Evolutionary conservation across 257 asterid genomes (phyloP).

Genomic region (Paraleonurus japonicus): DNA sequence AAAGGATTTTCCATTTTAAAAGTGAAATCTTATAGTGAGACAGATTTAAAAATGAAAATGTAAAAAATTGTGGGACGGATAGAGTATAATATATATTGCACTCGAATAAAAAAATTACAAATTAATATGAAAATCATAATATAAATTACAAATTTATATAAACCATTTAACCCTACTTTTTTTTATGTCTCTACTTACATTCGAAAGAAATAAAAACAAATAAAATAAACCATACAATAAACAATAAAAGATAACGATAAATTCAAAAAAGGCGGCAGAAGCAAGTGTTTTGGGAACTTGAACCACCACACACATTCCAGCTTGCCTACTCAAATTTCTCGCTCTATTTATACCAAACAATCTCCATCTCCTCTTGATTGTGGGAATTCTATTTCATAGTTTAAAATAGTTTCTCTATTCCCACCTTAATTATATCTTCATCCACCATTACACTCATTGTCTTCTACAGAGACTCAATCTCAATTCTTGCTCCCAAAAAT

Average conservation of each 20-base stretch:
- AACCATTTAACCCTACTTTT: too few species aligned
- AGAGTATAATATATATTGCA: too few species aligned
- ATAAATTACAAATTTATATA: too few species aligned
- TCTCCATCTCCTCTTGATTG: slow-evolving; percentile 27
- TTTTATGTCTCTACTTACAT: not conserved
- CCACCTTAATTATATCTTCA: slow-evolving; percentile 15
- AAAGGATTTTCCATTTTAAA: too few species aligned
- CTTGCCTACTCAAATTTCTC: not conserved
- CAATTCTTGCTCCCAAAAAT: slow-evolving; percentile 26
- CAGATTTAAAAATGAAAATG: too few species aligned
- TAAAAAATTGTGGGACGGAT: too few species aligned
- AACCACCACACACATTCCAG: slow-evolving; percentile 20
- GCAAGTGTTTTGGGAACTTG: slow-evolving; percentile 57
- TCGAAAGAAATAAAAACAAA: not conserved
- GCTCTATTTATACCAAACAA: slow-evolving; percentile 32
- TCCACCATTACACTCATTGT: not conserved
- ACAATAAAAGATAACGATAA: not conserved
- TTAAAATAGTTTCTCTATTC: not conserved
- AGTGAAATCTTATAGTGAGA: too few species aligned
- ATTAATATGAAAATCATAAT: too few species aligned
- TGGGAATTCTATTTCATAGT: slow-evolving; percentile 30
- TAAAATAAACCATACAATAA: not conserved
- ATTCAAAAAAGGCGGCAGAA: slow-evolving; percentile 21
- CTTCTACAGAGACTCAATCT: not conserved
- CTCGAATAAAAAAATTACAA: too few species aligned